These are phyloP conservation scores for Exophiala viscosa DNA, from an alignment of 2,329 filamentous ascomycete species.

Conservation along the genomic window DNA sequence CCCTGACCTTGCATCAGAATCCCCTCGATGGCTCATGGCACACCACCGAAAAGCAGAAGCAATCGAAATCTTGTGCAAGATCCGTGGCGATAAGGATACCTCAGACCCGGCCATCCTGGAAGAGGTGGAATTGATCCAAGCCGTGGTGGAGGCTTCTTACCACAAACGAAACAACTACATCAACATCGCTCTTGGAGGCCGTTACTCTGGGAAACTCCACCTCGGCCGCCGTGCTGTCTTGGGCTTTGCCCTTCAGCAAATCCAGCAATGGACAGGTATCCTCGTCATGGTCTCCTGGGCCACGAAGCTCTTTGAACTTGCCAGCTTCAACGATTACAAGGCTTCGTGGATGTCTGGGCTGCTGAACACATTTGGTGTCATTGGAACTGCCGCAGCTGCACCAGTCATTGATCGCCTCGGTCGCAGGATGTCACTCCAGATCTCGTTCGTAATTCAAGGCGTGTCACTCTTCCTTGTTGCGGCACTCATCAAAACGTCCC, in stretches of 20 bases:
- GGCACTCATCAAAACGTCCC: slow-evolving; percentile 26
- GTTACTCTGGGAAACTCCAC: slow-evolving; percentile 37
- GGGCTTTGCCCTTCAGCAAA: slow-evolving; percentile 42
- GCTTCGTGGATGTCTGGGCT: slow-evolving; percentile 27
- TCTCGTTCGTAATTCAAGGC: slow-evolving; percentile 28
- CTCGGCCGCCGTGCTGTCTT: slow-evolving; percentile 42
- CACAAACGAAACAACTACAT: slow-evolving; percentile 39
- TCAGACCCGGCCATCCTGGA: slow-evolving; percentile 34
- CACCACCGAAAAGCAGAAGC: slow-evolving; percentile 34
- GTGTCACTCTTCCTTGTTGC: slow-evolving; percentile 27
- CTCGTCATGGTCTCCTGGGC: slow-evolving; percentile 41
- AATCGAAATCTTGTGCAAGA: slow-evolving; percentile 35
- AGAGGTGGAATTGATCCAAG: slow-evolving; percentile 41
- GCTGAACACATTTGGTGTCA: slow-evolving; percentile 28
- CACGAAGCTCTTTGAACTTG: slow-evolving; percentile 25
- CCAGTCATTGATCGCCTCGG: slow-evolving; percentile 31
- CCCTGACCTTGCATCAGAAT: slow-evolving; percentile 29
- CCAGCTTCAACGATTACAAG: slow-evolving; percentile 28
- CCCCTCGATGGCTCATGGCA: slow-evolving; percentile 42
- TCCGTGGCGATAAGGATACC: slow-evolving; percentile 32
- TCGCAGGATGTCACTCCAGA: slow-evolving; percentile 19
- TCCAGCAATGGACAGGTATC: slow-evolving; percentile 46
- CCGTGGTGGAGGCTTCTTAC: slow-evolving; percentile 38
- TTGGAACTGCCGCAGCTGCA: slow-evolving; percentile 28
- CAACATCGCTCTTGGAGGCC: slow-evolving; percentile 38